Evolutionary conservation across 768 basidiomycete genomes (phyloP), one percentile per base, ranked within the genome.

Genomic region (Peribolospora kevripleyi): DNA sequence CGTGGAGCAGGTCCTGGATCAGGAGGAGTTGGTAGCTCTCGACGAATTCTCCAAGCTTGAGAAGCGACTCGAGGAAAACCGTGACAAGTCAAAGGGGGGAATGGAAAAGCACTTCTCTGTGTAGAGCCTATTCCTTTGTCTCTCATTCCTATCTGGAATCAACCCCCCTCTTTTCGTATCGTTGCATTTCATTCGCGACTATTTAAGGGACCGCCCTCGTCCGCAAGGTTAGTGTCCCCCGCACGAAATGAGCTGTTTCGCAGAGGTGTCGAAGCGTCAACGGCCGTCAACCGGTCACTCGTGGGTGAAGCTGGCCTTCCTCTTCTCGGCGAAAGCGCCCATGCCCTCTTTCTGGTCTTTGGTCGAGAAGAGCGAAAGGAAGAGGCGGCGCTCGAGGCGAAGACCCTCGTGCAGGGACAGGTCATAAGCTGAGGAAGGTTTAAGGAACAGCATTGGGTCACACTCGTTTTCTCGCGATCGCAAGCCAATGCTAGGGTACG

Each of bases 261-360:
- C 25, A 25, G 25, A 25, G 25, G 1, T 25, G 25, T 46, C 14
- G 14, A 46, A 46, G 46, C 46, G 46, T 2, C 46, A 9, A 9
- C 9, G 2, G 14, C 10, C 14, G 14, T 9, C 46, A 46, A 46
- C 48, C n/a, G n/a, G 2, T 57, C 66, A 75, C 49, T 70, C 66
- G 68, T 90, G 74, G 40, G 78, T 79, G 70, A 86, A 98, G 36
- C 75, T 73, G 11, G 91, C 71, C 69, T 82, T 82, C 65, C 91
- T 76, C 73, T 95, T 98, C 69, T 93, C 84, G 7, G 79, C 78
- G 63, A 98, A 97, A 25, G 91, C 91, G 36, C 73, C 66, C 91
- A 97, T 98, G 14, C 91, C 90, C 36, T 59, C 59, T 50, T 64
- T 64, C 55, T 64, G 63, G 46, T 64, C 63, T 47, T 60, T 58